Conservation (phyloP, 345 rosid species). For the Citrus hindsii region DNA sequence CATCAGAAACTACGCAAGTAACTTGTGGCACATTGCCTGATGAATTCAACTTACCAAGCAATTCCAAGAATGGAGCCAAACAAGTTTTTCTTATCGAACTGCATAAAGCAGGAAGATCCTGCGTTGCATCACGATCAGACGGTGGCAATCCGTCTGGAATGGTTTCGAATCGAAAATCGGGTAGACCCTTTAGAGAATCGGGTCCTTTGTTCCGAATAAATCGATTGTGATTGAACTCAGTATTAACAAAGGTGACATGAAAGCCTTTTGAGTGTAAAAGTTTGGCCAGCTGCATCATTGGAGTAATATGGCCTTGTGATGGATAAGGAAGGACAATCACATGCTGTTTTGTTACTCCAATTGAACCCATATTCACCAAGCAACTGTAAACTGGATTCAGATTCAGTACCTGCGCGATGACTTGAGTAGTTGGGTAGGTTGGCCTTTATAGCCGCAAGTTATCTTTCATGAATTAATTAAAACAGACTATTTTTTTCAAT, state of each 20-base stretch:
- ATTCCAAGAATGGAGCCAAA: slow-evolving; percentile 27
- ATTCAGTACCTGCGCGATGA: neutral
- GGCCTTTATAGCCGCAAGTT: no score
- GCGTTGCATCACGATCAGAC: no score
- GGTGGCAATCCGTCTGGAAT: slow-evolving; percentile 33
- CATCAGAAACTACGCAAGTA: slow-evolving; percentile 26
- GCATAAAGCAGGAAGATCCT: slow-evolving; percentile 5
- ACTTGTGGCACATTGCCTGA: slow-evolving; percentile 14
- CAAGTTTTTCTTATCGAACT: slow-evolving; percentile 23
- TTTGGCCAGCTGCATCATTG: slow-evolving; percentile 21
- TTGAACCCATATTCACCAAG: neutral
- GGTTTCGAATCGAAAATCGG: slow-evolving; percentile 20
- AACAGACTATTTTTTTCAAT: no score
- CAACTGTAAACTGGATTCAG: neutral
- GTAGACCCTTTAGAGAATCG: slow-evolving; percentile 5
- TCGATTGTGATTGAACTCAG: slow-evolving; percentile 23
- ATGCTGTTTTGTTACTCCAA: neutral
- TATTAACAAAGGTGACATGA: slow-evolving; percentile 25
- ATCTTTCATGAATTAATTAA: no score
- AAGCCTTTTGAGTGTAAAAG: slow-evolving; percentile 19
- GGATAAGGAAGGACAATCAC: slow-evolving; percentile 24
- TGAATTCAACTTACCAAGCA: slow-evolving; percentile 19
- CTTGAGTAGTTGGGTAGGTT: no score
- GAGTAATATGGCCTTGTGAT: slow-evolving; percentile 26
- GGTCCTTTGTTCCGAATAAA: slow-evolving; percentile 8